A percentile compares a stretch with the other conserved stretches of the same genome.
phyloP scores from a whole-genome alignment of 768 basidiomycete genomes.

The Candolleomyces efflorescens region DNA sequence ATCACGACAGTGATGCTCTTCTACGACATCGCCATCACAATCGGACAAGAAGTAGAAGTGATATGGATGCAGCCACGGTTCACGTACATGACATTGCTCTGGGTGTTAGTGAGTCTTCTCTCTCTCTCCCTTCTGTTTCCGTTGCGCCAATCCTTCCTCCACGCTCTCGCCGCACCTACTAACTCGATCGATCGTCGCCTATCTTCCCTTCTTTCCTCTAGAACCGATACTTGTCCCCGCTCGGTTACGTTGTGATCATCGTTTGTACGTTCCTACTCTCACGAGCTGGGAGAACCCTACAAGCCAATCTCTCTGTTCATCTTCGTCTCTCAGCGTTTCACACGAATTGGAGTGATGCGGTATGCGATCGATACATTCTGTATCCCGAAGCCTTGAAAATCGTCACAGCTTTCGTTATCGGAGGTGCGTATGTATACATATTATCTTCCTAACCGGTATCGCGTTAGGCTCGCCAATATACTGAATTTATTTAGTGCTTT shows the following conservation, averaged over 20 bases:
- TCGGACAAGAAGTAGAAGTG: constrained; percentile 31
- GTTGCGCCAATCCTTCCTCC: neutral
- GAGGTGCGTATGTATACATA: constrained; percentile 10
- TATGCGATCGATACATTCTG: constrained; percentile 30
- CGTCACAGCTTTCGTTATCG: constrained; percentile 27
- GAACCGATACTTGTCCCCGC: constrained; percentile 8
- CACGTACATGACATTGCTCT: constrained; percentile 25
- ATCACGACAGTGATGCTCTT: constrained; percentile 27
- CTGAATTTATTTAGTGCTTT: constrained; percentile 16
- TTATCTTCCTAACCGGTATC: too few species aligned
- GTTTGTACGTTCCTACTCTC: neutral
- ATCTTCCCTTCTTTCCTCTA: neutral
- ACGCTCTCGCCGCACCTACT: too few species aligned
- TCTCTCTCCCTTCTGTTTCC: too few species aligned
- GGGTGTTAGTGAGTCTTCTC: constrained; percentile 20
- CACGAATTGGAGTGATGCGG: constrained; percentile 26
- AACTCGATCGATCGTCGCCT: too few species aligned
- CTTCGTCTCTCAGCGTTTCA: constrained; percentile 23
- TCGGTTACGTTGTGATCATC: constrained; percentile 8
- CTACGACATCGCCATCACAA: constrained; percentile 32
- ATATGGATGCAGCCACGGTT: constrained; percentile 27
- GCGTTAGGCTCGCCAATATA: too few species aligned
- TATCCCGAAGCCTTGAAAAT: constrained; percentile 32
- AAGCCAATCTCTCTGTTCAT: neutral
- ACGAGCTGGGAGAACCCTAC: neutral